These are phyloP conservation scores for Albatrellus sp. DNA, from an alignment of 1,284 basidiomycete species.

Conservation along the genomic window DNA sequence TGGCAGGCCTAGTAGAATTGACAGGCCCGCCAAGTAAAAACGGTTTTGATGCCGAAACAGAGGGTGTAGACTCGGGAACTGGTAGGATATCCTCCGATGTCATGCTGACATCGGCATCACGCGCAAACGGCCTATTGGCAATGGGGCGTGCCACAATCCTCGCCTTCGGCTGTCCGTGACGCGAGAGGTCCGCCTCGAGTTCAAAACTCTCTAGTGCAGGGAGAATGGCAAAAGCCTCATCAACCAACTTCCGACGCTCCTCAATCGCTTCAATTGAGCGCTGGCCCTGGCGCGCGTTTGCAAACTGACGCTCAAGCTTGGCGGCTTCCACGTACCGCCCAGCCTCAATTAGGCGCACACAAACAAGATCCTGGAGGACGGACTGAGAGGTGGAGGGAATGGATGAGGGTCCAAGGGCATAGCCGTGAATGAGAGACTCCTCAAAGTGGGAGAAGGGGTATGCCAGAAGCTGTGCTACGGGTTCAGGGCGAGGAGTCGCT, in stretches of 20 bases:
- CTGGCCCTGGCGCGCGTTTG: constrained; percentile 19
- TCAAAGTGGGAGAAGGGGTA: constrained; percentile 56
- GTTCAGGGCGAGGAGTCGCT: constrained; percentile 46
- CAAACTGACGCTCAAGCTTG: constrained; percentile 60
- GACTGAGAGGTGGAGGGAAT: constrained; percentile 37
- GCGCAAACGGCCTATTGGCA: neutral
- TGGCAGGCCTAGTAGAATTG: neutral
- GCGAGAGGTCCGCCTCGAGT: constrained; percentile 38
- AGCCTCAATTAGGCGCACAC: constrained; percentile 64
- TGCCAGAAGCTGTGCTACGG: constrained; percentile 46
- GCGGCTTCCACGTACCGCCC: constrained; percentile 65
- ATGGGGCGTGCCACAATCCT: constrained; percentile 1
- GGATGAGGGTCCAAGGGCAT: constrained; percentile 39
- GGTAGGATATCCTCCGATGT: constrained; percentile 38
- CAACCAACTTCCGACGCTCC: constrained; percentile 57
- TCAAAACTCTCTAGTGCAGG: constrained; percentile 43
- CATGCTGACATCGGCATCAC: constrained; percentile 24
- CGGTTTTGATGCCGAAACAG: constrained; percentile 10
- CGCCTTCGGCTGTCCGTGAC: constrained; percentile 11
- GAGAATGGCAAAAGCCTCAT: constrained; percentile 47
- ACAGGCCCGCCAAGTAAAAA: constrained; percentile 30
- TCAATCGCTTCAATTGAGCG: constrained; percentile 17
- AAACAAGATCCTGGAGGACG: constrained; percentile 70
- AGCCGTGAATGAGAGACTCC: constrained; percentile 39
- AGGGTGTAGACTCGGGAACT: constrained; percentile 1